Evolutionary conservation across 371 early-diverging fungal species (phyloP).

Genomic region (Mortierella sp.): DNA sequence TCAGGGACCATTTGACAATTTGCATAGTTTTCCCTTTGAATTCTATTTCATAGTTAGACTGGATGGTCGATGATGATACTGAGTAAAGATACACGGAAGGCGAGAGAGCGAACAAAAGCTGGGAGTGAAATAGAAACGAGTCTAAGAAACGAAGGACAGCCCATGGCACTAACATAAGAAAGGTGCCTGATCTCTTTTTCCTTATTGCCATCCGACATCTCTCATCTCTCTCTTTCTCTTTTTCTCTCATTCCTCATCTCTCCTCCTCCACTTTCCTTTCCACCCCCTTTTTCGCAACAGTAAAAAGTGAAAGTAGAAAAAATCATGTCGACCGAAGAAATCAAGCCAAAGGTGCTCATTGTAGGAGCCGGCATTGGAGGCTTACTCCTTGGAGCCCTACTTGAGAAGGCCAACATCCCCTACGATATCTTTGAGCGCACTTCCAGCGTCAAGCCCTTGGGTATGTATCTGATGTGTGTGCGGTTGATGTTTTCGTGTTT

Average conservation of each 20-base stretch:
- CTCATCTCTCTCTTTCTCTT: background rate
- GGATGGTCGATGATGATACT: background rate
- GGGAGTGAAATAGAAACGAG: background rate
- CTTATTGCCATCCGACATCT: background rate
- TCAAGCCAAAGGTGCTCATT: background rate
- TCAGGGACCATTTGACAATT: background rate
- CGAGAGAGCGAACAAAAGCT: background rate
- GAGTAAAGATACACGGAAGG: background rate
- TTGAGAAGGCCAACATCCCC: background rate
- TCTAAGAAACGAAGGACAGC: background rate
- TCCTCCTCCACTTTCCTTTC: background rate
- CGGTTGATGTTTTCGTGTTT: background rate
- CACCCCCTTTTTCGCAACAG: no score
- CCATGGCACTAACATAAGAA: background rate
- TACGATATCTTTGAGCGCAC: conserved; percentile 17
- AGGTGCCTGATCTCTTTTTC: background rate
- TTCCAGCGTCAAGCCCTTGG: conserved; percentile 11
- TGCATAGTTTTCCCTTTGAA: background rate
- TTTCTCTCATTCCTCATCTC: conserved; percentile 1
- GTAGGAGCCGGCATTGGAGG: conserved; percentile 20
- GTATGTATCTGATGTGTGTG: background rate
- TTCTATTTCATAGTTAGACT: background rate
- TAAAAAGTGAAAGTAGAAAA: no score
- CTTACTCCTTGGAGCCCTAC: background rate
- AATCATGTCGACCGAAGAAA: background rate